Conservation (phyloP, 2,329 filamentous ascomycete species). For the Pezicula carpinea region DNA sequence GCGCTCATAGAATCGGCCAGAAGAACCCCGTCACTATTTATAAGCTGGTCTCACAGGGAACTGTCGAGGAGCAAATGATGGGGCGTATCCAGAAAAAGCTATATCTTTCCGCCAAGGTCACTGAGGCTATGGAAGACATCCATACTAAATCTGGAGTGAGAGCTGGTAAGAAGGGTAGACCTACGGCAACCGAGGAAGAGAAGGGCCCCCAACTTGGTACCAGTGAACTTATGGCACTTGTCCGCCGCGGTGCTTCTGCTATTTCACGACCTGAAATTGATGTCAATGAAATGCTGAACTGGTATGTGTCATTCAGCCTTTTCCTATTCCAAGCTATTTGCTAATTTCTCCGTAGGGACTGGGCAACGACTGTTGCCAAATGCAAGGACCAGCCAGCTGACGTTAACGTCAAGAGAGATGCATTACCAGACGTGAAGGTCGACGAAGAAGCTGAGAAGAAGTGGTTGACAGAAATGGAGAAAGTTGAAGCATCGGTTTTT, state of each 20-base stretch:
- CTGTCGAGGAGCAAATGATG: constrained; percentile 84
- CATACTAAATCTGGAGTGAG: constrained; percentile 32
- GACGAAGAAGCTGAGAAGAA: constrained; percentile 45
- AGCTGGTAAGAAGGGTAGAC: constrained; percentile 17
- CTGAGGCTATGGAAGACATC: constrained; percentile 51
- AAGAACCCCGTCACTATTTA: constrained; percentile 94
- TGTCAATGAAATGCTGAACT: constrained; percentile 51
- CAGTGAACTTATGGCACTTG: constrained; percentile 46
- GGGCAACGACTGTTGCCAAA: constrained; percentile 46
- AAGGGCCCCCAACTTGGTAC: constrained; percentile 47
- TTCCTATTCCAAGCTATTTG: neutral
- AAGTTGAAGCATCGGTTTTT: constrained; percentile 52
- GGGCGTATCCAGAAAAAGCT: constrained; percentile 47
- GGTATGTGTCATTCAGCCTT: constrained; percentile 22
- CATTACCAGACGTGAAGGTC: constrained; percentile 24
- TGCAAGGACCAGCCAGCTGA: constrained; percentile 47
- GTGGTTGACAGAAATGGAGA: constrained; percentile 52
- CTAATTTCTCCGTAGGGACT: constrained; percentile 35
- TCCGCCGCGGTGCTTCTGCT: constrained; percentile 49
- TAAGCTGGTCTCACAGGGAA: constrained; percentile 82
- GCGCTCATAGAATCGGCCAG: constrained; percentile 93
- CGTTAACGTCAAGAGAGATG: constrained; percentile 31
- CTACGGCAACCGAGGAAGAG: constrained; percentile 28
- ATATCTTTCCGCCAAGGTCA: constrained; percentile 56
- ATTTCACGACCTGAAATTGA: constrained; percentile 47